A percentile compares a stretch with the other conserved stretches of the same genome.
Conservation (phyloP, 192 early-diverging fungal genomes). For the Oehlia diaphana region DNA sequence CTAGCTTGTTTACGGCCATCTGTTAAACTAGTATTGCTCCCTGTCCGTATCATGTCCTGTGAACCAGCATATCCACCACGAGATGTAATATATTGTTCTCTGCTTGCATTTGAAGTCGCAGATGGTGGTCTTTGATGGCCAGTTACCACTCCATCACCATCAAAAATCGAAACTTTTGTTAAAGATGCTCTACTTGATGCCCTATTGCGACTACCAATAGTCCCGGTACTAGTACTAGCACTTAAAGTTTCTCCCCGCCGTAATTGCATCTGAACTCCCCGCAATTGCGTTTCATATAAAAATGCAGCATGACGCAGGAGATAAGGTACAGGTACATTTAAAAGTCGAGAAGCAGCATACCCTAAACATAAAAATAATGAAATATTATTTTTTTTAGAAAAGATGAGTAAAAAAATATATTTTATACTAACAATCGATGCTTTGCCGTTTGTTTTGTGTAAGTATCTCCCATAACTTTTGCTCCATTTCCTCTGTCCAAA, state of each 20-base stretch:
- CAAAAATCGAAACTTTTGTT: slow-evolving; percentile 10
- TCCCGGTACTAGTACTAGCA: slow-evolving; percentile 17
- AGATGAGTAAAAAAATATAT: background rate
- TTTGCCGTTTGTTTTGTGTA: slow-evolving; percentile 48
- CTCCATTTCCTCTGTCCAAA: slow-evolving; percentile 65
- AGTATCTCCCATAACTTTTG: slow-evolving; percentile 56
- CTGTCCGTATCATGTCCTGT: slow-evolving; percentile 2
- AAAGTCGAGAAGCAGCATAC: slow-evolving; percentile 49
- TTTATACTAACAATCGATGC: slow-evolving; percentile 53
- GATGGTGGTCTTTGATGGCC: slow-evolving; percentile 20
- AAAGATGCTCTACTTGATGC: slow-evolving; percentile 23
- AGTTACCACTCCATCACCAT: background rate
- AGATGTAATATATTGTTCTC: slow-evolving; percentile 2
- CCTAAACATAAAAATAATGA: slow-evolving; percentile 35
- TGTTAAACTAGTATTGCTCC: slow-evolving; percentile 7
- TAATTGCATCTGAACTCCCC: slow-evolving; percentile 43
- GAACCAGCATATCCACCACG: background rate
- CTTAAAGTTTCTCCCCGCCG: slow-evolving; percentile 34
- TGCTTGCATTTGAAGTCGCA: slow-evolving; percentile 9
- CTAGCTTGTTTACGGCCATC: background rate
- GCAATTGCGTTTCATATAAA: slow-evolving; percentile 57
- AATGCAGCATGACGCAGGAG: slow-evolving; percentile 55
- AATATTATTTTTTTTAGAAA: background rate
- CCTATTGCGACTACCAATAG: slow-evolving; percentile 9
- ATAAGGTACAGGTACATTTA: slow-evolving; percentile 52